Conservation (phyloP, 345 rosid species). For the Jatropha curcas region DNA sequence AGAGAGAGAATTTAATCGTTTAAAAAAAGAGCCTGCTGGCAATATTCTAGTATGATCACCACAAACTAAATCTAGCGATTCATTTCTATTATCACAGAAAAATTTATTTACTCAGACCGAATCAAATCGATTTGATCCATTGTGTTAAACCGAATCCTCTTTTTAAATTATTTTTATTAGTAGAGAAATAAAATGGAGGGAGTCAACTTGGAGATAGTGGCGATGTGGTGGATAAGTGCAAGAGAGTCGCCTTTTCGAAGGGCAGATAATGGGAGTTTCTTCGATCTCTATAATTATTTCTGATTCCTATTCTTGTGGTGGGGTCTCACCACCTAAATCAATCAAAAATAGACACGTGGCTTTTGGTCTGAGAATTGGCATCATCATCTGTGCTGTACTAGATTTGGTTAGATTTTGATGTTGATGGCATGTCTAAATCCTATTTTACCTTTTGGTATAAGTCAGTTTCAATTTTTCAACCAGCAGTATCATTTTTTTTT, state of each 20-base stretch:
- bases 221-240: not conserved
- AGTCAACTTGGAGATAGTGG: slow-evolving; percentile 1
- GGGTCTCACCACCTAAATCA: slow-evolving; percentile 7
- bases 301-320: slow-evolving; percentile 20
- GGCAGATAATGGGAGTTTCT: not conserved
- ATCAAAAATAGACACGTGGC: slow-evolving; percentile 21
- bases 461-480: too few relatives aligned
- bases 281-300: slow-evolving; percentile 1
- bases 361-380: slow-evolving; percentile 1
- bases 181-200: not conserved
- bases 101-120: too few relatives aligned
- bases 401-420: slow-evolving; percentile 40
- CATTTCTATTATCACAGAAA: too few relatives aligned
- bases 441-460: too few relatives aligned
- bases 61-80: too few relatives aligned
- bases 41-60: too few relatives aligned
- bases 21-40: too few relatives aligned
- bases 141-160: too few relatives aligned
- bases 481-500: too few relatives aligned
- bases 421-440: slow-evolving; percentile 10
- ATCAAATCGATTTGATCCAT: too few relatives aligned
- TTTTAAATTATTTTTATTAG: too few relatives aligned
- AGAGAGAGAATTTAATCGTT: too few relatives aligned
- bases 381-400: slow-evolving; percentile 25
- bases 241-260: not conserved